phyloP scores from a whole-genome alignment of 495 filamentous ascomycete genomes.

The Daldinia caldariorum region DNA sequence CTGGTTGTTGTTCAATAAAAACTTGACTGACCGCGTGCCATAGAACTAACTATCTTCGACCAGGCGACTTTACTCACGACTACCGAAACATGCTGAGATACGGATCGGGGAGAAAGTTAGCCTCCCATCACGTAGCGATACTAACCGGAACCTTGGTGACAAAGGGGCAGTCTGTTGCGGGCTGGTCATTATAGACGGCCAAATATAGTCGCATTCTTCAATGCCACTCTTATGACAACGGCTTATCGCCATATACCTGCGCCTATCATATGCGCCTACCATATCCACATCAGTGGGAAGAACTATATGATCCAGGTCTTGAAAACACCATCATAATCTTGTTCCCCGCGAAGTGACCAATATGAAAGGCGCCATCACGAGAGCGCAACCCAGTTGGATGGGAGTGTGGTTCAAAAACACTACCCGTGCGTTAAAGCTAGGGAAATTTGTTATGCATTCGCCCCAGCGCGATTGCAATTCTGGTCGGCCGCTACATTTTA shows the following conservation, averaged over 20 bases:
- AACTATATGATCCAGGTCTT: slow-evolving; percentile 23
- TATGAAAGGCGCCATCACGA: slow-evolving; percentile 13
- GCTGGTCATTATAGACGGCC: slow-evolving; percentile 29
- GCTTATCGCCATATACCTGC: slow-evolving; percentile 17
- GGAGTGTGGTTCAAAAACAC: background rate
- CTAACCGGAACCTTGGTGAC: slow-evolving; percentile 26
- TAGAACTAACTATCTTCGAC: slow-evolving; percentile 19
- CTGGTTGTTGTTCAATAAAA: slow-evolving; percentile 12
- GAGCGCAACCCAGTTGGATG: slow-evolving; percentile 6
- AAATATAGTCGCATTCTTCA: slow-evolving; percentile 27
- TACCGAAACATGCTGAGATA: slow-evolving; percentile 28
- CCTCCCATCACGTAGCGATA: slow-evolving; percentile 23
- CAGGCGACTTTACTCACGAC: slow-evolving; percentile 9
- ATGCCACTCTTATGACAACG: slow-evolving; percentile 25
- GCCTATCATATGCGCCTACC: slow-evolving; percentile 17
- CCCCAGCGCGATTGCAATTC: slow-evolving; percentile 8
- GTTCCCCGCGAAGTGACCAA: slow-evolving; percentile 15
- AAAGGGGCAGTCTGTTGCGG: slow-evolving; percentile 8
- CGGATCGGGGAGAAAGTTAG: slow-evolving; percentile 24
- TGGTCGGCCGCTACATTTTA: background rate
- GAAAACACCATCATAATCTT: slow-evolving; percentile 20
- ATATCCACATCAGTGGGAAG: slow-evolving; percentile 30
- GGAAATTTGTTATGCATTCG: slow-evolving; percentile 8
- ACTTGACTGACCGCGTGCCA: slow-evolving; percentile 13
- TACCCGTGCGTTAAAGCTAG: background rate